Evolutionary conservation across 331 rosid species (phyloP), one percentile per base, ranked within the genome.

Genomic region (Cydonia oblonga): DNA sequence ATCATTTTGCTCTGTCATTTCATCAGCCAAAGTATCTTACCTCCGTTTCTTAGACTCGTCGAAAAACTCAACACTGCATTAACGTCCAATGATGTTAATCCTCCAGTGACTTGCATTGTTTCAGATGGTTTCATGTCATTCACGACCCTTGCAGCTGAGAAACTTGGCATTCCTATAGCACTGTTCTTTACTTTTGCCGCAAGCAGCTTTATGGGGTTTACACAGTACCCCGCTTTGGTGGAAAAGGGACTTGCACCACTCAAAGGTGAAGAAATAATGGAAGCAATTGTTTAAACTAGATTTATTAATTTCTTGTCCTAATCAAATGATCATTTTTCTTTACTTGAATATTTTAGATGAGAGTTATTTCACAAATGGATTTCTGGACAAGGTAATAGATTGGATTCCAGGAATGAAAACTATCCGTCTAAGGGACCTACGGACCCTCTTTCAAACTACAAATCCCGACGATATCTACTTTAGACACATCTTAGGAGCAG

Each of bases 201-300:
- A 4, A 20, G 62, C 16, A 23, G 28, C 67, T n/a, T 62, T 10
- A 62, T 62, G 70, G 68, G 68, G 2, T 38, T 42, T 3, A 72
- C 4, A 3, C 51, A 73, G 6, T 46, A 7, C 44, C 61, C 2
- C 23, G 5, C 53, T 53, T n/a, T 72, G n/a, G 38, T 61, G 4
- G 28, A 71, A 57, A 71, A 71, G 25, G 76, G 76, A 22, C 30
- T 53, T 33, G 29, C 51, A 2, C 78, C 58, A 33, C 35, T 74
- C 61, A 74, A 65, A 54, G 78, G 72, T 59, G 44, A 38, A 38
- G 44, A 38, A 38, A 38, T 38, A 38, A 10, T 38, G 44, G 44
- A 38, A 38, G 44, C 44, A 10, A 38, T 3, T 38, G 44, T 38
- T 38, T 38, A 38, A 38, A 38, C 1, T 38, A 38, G 44, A 38